Percentiles rank a stretch among this genome's conserved stretches.
These are phyloP conservation scores for Raddia guianensis DNA, from an alignment of 176 grass and related monocot genomes.

Conservation along the genomic window DNA sequence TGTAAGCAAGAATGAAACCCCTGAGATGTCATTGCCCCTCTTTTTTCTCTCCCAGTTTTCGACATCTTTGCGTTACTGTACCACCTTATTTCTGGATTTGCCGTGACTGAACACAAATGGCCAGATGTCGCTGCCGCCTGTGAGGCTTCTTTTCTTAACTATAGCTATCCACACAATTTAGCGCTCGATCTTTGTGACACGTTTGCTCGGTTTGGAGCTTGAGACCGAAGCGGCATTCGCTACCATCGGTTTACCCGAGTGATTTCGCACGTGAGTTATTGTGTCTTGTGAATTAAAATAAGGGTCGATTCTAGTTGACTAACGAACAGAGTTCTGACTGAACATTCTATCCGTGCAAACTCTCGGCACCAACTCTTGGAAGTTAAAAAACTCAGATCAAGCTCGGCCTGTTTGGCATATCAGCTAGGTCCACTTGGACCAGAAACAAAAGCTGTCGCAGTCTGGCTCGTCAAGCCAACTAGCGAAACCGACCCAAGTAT, in stretches of 20 bases:
- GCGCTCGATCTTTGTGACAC: not conserved
- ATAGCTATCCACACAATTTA: not conserved
- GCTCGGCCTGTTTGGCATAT: too few relatives aligned
- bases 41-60: not conserved
- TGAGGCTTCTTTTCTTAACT: not conserved
- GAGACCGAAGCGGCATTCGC: too few relatives aligned
- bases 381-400: not conserved
- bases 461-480: too few relatives aligned
- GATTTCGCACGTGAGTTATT: not conserved
- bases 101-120: not conserved
- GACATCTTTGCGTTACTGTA: not conserved
- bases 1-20: not conserved
- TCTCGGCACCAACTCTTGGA: not conserved
- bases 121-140: not conserved
- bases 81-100: not conserved
- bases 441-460: not conserved
- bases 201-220: not conserved
- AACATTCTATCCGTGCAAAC: not conserved
- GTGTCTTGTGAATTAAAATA: not conserved
- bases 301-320: too few relatives aligned
- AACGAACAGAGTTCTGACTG: not conserved
- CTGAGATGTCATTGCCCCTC: too few relatives aligned
- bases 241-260: not conserved
- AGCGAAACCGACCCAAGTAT: too few relatives aligned
- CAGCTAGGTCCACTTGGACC: too few relatives aligned